phyloP scores from a whole-genome alignment of 805 yeast genomes.

The Kodamaea kaohsiungensis region DNA sequence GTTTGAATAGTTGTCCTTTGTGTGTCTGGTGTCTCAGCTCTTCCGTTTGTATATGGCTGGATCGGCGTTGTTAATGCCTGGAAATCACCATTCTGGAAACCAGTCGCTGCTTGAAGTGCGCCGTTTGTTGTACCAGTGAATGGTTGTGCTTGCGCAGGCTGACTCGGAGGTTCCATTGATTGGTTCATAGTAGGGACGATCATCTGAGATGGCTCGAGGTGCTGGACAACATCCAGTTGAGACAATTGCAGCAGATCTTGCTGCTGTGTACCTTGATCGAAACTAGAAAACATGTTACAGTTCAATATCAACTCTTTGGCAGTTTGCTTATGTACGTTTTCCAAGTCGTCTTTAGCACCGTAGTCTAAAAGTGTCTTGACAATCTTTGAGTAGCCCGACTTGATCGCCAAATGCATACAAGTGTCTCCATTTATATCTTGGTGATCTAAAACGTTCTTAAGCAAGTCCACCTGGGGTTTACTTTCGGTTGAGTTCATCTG shows the following conservation, averaged over 20 bases:
- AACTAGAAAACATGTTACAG: constrained; percentile 30
- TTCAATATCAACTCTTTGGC: constrained; percentile 43
- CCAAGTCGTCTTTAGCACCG: constrained; percentile 69
- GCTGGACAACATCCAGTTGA: neutral
- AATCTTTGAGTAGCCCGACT: constrained; percentile 66
- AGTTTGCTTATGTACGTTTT: constrained; percentile 45
- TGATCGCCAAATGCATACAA: constrained; percentile 75
- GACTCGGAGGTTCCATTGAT: neutral
- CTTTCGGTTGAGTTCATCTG: constrained; percentile 34
- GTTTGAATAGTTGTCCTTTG: constrained; percentile 46
- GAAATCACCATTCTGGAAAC: constrained; percentile 5
- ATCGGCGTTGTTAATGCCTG: constrained; percentile 30
- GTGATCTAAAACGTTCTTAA: constrained; percentile 66
- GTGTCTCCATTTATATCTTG: constrained; percentile 86
- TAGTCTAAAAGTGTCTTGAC: constrained; percentile 80
- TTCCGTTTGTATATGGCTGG: constrained; percentile 22
- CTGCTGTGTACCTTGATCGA: constrained; percentile 4
- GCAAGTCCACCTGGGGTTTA: constrained; percentile 51
- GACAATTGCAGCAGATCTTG: constrained; percentile 1
- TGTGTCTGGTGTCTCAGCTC: constrained; percentile 45
- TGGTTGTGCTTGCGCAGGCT: neutral
- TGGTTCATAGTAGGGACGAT: neutral
- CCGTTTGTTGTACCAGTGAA: neutral
- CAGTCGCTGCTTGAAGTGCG: neutral
- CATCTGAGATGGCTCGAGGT: constrained; percentile 11